Evolutionary conservation across 257 asterid genomes (phyloP).

Genomic region (Capsicum chinense): DNA sequence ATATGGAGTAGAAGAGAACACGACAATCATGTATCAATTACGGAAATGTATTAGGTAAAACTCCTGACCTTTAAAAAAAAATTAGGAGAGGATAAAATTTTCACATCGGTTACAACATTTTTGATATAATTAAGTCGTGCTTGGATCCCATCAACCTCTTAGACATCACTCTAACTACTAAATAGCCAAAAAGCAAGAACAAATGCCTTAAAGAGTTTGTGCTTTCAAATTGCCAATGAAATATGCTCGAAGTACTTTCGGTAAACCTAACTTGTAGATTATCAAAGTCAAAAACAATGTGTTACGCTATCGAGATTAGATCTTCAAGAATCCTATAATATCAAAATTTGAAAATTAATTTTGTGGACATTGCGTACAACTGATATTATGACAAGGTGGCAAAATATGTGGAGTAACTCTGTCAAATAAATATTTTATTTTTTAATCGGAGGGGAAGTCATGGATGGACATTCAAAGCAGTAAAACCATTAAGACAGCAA

Average conservation of each 20-base stretch:
- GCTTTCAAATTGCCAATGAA: neutral
- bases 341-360: neutral
- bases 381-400: neutral
- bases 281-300: slow-evolving; percentile 45
- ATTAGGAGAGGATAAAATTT: too few species aligned
- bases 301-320: slow-evolving; percentile 41
- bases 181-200: neutral
- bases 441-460: slow-evolving; percentile 39
- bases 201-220: neutral
- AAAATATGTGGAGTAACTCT: neutral
- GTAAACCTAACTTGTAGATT: slow-evolving; percentile 43
- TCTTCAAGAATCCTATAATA: slow-evolving; percentile 43
- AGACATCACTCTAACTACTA: neutral
- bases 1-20: too few species aligned
- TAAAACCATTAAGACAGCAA: slow-evolving; percentile 41
- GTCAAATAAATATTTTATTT: neutral
- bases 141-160: neutral
- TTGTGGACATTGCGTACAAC: neutral
- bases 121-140: too few species aligned
- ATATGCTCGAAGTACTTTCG: slow-evolving; percentile 21
- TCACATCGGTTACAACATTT: too few species aligned
- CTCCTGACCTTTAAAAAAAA: too few species aligned
- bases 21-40: too few species aligned
- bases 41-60: too few species aligned
- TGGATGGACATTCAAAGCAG: slow-evolving; percentile 40